These are phyloP conservation scores for Annona squamosa DNA, from an alignment of 164 flowering plant species.

Conservation along the genomic window DNA sequence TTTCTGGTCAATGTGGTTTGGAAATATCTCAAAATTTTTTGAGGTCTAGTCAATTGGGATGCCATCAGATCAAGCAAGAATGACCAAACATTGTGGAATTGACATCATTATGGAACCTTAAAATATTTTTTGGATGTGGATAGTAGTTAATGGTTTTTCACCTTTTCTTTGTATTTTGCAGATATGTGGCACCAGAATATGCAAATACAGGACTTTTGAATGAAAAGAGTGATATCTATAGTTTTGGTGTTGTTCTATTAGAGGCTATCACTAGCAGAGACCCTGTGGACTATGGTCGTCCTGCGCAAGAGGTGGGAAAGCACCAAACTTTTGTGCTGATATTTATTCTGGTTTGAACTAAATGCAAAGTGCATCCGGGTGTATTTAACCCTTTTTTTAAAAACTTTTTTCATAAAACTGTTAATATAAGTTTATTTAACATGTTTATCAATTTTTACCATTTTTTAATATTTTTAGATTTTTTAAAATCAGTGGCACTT, in stretches of 20 bases:
- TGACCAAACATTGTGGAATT: not conserved
- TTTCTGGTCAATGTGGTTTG: no score
- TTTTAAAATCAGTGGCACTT: no score
- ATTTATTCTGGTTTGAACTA: not conserved
- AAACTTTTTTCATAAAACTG: no score
- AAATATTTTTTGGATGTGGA: not conserved
- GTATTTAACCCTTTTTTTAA: no score
- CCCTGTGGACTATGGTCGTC: conserved; percentile 77
- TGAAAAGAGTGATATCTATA: conserved; percentile 91
- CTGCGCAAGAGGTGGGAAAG: conserved; percentile 53
- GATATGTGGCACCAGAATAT: conserved; percentile 94
- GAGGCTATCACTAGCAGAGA: conserved; percentile 90
- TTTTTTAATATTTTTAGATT: no score
- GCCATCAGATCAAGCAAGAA: not conserved
- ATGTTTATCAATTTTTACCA: no score
- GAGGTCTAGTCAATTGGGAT: not conserved
- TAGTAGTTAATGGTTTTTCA: not conserved
- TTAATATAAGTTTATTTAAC: no score
- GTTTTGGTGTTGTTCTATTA: conserved; percentile 79
- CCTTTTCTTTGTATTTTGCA: conserved; percentile 17
- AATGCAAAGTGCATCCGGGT: not conserved
- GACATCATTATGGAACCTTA: not conserved
- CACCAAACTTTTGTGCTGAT: not conserved
- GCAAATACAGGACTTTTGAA: conserved; percentile 81
- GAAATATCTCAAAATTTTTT: not conserved